Conservation (phyloP, 305 asterid species). For the Fraxinus floribunda region DNA sequence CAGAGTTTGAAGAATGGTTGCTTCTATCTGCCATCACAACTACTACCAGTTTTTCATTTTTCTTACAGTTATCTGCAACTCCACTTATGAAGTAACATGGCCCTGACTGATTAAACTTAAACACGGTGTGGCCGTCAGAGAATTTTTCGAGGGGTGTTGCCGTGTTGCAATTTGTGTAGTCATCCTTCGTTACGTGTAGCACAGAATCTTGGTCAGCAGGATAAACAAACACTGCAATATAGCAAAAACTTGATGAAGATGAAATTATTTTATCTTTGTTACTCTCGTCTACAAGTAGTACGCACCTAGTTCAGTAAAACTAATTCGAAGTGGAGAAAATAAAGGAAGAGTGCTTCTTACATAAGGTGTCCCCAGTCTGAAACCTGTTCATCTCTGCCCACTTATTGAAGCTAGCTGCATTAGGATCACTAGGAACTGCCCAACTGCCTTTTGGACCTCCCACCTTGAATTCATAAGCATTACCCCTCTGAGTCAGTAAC, state of each 20-base stretch:
- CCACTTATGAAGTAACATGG: constrained; percentile 86
- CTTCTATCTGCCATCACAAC: constrained; percentile 82
- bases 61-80: constrained; percentile 58
- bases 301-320: not conserved
- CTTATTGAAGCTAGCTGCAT: constrained; percentile 46
- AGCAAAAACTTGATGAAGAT: not conserved
- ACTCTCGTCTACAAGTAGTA: too few species aligned
- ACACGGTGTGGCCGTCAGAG: constrained; percentile 60
- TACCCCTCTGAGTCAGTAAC: constrained; percentile 39
- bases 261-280: not conserved
- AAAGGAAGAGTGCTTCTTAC: constrained; percentile 35
- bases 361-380: constrained; percentile 59
- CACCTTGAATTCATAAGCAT: constrained; percentile 59
- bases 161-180: constrained; percentile 64
- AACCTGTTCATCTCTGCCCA: constrained; percentile 70
- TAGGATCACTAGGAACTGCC: constrained; percentile 61
- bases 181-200: constrained; percentile 60
- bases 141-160: constrained; percentile 48
- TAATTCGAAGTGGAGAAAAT: not conserved
- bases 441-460: constrained; percentile 68
- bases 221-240: constrained; percentile 65
- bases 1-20: constrained; percentile 17
- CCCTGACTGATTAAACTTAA: constrained; percentile 64
- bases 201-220: constrained; percentile 60
- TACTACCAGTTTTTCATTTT: constrained; percentile 62